Evolutionary conservation across 208 protist species (phyloP), one percentile per base, ranked within the genome.

Genomic region (Trypanosoma cruzi): DNA sequence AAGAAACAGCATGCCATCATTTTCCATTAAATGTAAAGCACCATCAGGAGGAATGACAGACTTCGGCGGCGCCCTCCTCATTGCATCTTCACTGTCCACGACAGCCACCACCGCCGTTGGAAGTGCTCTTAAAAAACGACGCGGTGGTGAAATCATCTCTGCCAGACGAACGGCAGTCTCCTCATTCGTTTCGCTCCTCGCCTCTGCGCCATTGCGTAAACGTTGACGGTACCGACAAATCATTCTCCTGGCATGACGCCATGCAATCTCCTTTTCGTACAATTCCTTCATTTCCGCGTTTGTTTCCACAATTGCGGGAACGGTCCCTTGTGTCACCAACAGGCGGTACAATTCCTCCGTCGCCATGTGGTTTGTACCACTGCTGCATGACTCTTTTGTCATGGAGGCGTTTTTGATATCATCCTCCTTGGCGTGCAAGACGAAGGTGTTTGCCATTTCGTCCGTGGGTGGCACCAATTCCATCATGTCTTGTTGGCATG

Each of bases 11-110:
- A 83, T 75, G 3, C 81, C 86, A 32, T 85, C 77, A 36, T 88
- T 75, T 68, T 85, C 86, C 24, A 89, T 80, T 2, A 92, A 65
- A 60, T 92, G 81, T 1, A 92, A 64, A n/a, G 75, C 71, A 34
- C 82, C 81, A 56, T 89, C 82, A 31, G 4, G 31, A 18, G 22
- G 55, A 16, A 49, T 52, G 70, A 8, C 16, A 54, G 22, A 28
- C 7, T 10, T n/a, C 46, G 2, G 20, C 31, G 48, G 32, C 24
- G 20, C 61, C 7, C 36, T 18, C 24, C 14, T 14, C 31, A n/a
- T 34, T 4, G 31, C 48, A 4, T 68, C 50, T n/a, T 58, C 31
- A 13, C 28, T 18, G 10, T 34, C 22, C 7, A 68, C 10, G 44
- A 68, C 62, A 5, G 6, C 31, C 14, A 68, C 11, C 16, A 68